Evolutionary conservation across 306 rosid genomes (phyloP), one percentile per base, ranked within the genome.

Genomic region (Sesbania bispinosa): DNA sequence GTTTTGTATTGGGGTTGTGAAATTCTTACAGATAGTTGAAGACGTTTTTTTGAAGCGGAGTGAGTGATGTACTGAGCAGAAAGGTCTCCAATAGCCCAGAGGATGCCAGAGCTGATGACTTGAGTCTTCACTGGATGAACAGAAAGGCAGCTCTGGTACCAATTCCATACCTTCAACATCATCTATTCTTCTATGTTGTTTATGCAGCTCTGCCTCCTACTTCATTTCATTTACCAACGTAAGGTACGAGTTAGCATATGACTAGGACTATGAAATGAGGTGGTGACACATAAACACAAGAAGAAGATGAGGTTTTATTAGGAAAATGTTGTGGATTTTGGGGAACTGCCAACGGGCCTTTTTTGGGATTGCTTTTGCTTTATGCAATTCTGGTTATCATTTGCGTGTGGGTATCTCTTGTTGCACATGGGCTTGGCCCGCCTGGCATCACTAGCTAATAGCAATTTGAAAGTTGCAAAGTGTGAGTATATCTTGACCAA

Each of bases 51-150:
- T 0, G 87, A 18, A 3, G 89, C 62, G 1, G 93, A 58, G 66
- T 89, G 87, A 57, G 93, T 92, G 36, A 89, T 76, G 85, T 80
- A 88, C 60, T 92, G 96, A 75, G 97, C 96, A 33, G 92, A 58
- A 51, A 85, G 69, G 69, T 92, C 96, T 23, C 97, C 96, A 10
- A 75, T 68, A 16, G 85, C 97, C 97, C 97, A 92, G 7, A 92
- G 86, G 18, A 81, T 23, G 36, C 84, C 83, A 16, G 97, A 92
- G 78, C 90, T 92, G 46, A 81, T 76, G 70, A 83, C 85, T 52
- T 92, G 96, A 54, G 97, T 89, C 83, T 85, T 85, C 26, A 92
- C 84, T 1, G 97, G 97, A 53, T 89, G 90, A 47, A 82, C 41
- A 7, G 93, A 58, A 4, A 92, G 92, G 20, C 88, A 80, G 26